Conservation (phyloP, 1,284 basidiomycete species). For the Malassezia equina region DNA sequence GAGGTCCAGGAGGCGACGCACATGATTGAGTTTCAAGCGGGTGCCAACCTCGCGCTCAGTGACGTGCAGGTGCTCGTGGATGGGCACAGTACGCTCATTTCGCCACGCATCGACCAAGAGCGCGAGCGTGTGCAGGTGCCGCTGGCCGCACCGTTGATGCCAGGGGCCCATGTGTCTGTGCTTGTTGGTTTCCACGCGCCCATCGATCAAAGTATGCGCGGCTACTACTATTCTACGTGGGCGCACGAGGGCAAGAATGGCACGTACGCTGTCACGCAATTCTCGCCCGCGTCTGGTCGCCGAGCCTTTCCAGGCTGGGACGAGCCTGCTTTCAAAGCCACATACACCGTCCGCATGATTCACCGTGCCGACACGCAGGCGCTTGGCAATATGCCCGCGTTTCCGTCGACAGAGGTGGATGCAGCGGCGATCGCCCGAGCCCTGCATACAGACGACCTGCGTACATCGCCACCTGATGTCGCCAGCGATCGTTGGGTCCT, state of each 20-base stretch:
- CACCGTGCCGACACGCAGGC: constrained; percentile 59
- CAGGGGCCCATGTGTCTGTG: constrained; percentile 16
- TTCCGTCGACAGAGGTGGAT: neutral
- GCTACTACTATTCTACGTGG: constrained; percentile 24
- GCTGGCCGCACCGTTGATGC: constrained; percentile 10
- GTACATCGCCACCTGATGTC: constrained; percentile 56
- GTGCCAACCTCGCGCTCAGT: constrained; percentile 58
- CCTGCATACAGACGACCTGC: constrained; percentile 54
- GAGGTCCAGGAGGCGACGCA: constrained; percentile 59
- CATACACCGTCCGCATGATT: constrained; percentile 68
- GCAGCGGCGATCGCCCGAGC: constrained; percentile 11
- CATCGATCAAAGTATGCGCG: constrained; percentile 22
- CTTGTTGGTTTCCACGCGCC: constrained; percentile 18
- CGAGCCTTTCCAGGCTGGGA: constrained; percentile 61
- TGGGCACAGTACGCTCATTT: constrained; percentile 53
- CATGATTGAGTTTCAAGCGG: constrained; percentile 47
- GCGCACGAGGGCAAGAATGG: constrained; percentile 49
- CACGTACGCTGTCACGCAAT: constrained; percentile 36
- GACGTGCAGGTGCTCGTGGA: constrained; percentile 58
- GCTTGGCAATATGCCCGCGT: constrained; percentile 65
- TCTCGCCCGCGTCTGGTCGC: constrained; percentile 71
- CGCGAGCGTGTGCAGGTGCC: constrained; percentile 21
- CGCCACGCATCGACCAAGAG: constrained; percentile 49
- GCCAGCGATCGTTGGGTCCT: constrained; percentile 26
- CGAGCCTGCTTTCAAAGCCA: constrained; percentile 87